A percentile compares a stretch with the other conserved stretches of the same genome.
Conservation (phyloP, 2,329 filamentous ascomycete genomes). For the Pezicula carpinea region DNA sequence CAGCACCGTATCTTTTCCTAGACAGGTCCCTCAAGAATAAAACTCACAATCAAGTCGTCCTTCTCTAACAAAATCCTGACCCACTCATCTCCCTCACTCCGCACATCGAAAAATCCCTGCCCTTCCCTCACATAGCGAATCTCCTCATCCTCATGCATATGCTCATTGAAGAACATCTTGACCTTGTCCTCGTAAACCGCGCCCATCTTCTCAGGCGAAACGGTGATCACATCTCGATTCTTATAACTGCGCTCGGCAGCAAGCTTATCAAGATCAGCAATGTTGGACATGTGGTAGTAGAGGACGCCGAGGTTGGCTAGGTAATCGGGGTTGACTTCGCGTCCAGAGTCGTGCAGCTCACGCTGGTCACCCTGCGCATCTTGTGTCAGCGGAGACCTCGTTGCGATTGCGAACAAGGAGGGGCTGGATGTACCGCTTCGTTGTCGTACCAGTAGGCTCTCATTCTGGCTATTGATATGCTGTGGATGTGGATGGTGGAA, state of each 20-base stretch:
- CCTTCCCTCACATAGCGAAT: slow-evolving; percentile 92
- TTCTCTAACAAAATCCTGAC: slow-evolving; percentile 80
- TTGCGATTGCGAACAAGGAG: slow-evolving; percentile 1
- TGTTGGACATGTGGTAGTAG: slow-evolving; percentile 63
- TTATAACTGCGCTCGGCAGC: slow-evolving; percentile 77
- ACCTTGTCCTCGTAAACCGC: slow-evolving; percentile 89
- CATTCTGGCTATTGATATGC: slow-evolving; percentile 41
- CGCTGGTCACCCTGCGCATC: slow-evolving; percentile 83
- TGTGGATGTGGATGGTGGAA: background rate
- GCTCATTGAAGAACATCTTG: slow-evolving; percentile 89
- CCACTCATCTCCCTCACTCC: slow-evolving; percentile 80
- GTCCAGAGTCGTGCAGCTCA: slow-evolving; percentile 80
- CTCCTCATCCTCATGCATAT: slow-evolving; percentile 97
- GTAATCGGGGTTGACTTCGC: slow-evolving; percentile 56
- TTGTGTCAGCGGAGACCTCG: slow-evolving; percentile 6
- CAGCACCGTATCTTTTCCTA: slow-evolving; percentile 4
- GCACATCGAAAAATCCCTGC: slow-evolving; percentile 88
- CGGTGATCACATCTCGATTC: slow-evolving; percentile 89
- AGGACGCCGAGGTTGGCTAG: slow-evolving; percentile 74
- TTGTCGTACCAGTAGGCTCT: slow-evolving; percentile 71
- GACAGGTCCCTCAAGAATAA: background rate
- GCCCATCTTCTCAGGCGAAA: slow-evolving; percentile 82
- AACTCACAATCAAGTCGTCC: slow-evolving; percentile 66
- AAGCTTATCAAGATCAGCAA: slow-evolving; percentile 67
- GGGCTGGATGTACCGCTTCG: slow-evolving; percentile 42